phyloP scores from a whole-genome alignment of 495 filamentous ascomycete genomes.

The Aspergillus nanangensis region DNA sequence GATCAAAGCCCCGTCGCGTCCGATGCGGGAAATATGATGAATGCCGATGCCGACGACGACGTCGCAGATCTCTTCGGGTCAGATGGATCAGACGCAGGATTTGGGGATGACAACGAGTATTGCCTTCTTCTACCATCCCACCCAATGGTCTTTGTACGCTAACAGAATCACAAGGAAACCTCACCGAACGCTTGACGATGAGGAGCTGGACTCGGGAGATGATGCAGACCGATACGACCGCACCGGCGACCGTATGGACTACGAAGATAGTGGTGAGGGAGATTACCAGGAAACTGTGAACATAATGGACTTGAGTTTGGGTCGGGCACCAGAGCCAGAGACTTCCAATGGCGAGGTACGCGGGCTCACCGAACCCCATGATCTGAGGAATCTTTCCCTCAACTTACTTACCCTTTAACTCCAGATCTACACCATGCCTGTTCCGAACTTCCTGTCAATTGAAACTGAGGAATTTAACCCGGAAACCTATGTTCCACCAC shows the following conservation, averaged over 20 bases:
- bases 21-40: slow-evolving; percentile 39
- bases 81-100: slow-evolving; percentile 37
- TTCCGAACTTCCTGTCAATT: slow-evolving; percentile 76
- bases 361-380: neutral
- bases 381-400: neutral
- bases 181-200: slow-evolving; percentile 61
- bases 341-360: slow-evolving; percentile 63
- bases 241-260: slow-evolving; percentile 41
- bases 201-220: slow-evolving; percentile 77
- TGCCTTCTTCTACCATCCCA: too few relatives aligned
- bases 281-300: slow-evolving; percentile 48
- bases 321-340: slow-evolving; percentile 64
- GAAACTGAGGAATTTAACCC: slow-evolving; percentile 70
- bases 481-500: slow-evolving; percentile 64
- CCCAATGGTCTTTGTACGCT: slow-evolving; percentile 16
- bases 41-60: slow-evolving; percentile 44
- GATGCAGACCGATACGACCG: slow-evolving; percentile 58
- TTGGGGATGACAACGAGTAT: slow-evolving; percentile 36
- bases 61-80: slow-evolving; percentile 66
- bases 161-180: slow-evolving; percentile 32
- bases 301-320: slow-evolving; percentile 55
- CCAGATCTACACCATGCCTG: slow-evolving; percentile 72
- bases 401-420: slow-evolving; percentile 5
- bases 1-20: slow-evolving; percentile 17
- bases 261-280: slow-evolving; percentile 37